Evolutionary conservation across 192 early-diverging fungal genomes (phyloP).

Genomic region (Kappamyces sp.): DNA sequence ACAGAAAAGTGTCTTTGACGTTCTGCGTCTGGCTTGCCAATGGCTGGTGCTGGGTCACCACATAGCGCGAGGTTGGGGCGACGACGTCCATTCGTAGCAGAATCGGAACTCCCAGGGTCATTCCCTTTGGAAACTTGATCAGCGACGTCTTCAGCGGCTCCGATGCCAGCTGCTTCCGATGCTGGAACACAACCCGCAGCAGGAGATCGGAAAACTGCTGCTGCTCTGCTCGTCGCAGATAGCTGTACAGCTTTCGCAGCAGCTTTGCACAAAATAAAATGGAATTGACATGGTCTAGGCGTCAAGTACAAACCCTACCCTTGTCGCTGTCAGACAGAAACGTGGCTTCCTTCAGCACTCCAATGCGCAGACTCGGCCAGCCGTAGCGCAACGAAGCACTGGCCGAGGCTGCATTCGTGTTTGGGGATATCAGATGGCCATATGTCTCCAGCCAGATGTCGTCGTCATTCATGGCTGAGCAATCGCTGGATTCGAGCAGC

Average conservation of each 20-base stretch:
- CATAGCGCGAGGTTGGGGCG: constrained; percentile 45
- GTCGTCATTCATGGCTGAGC: no score
- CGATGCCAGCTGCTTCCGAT: constrained; percentile 39
- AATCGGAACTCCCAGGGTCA: constrained; percentile 34
- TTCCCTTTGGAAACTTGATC: constrained; percentile 28
- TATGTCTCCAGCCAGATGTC: no score
- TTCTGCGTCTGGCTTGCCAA: constrained; percentile 13
- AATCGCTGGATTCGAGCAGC: neutral
- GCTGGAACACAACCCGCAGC: constrained; percentile 17
- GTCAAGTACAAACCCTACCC: constrained; percentile 36
- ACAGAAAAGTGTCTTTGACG: constrained; percentile 66
- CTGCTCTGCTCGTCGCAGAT: constrained; percentile 64
- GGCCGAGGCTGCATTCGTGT: neutral
- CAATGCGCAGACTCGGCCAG: constrained; percentile 75
- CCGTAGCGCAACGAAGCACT: constrained; percentile 40
- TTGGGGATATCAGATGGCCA: neutral
- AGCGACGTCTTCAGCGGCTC: constrained; percentile 22
- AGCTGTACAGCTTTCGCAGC: constrained; percentile 54
- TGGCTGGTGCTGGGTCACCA: constrained; percentile 53
- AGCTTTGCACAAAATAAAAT: constrained; percentile 61
- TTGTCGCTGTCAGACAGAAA: constrained; percentile 60
- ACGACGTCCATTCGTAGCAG: constrained; percentile 32
- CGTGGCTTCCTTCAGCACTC: constrained; percentile 69
- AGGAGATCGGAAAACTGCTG: constrained; percentile 54
- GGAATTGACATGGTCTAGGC: constrained; percentile 53